Percentiles rank a stretch among this genome's conserved stretches.
These are phyloP conservation scores for Coniophora puteana DNA, from an alignment of 1,284 basidiomycete genomes.

Conservation along the genomic window DNA sequence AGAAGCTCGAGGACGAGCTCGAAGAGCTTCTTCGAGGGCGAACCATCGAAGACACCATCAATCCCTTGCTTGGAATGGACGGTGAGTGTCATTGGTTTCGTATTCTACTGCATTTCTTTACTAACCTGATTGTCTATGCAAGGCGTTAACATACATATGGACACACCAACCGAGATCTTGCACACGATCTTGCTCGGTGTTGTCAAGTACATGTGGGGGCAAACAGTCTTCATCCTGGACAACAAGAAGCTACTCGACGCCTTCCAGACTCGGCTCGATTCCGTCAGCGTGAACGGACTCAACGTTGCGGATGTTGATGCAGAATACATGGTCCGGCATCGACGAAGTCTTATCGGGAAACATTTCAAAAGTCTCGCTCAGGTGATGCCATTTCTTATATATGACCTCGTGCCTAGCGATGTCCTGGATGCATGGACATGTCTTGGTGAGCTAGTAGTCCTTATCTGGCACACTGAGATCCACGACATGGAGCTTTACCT, in stretches of 20 bases:
- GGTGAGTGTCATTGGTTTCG: conserved; percentile 2
- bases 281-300: conserved; percentile 12
- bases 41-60: conserved; percentile 9
- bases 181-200: conserved; percentile 28
- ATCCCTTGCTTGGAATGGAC: conserved; percentile 9
- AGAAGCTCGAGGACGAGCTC: neutral
- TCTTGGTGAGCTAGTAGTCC: conserved; percentile 20
- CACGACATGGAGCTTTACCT: conserved; percentile 12
- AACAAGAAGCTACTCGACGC: conserved; percentile 13
- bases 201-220: conserved; percentile 30
- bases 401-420: conserved; percentile 17
- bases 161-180: conserved; percentile 27
- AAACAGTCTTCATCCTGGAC: conserved; percentile 18
- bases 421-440: conserved; percentile 19
- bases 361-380: conserved; percentile 30
- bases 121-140: neutral
- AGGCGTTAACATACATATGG: conserved; percentile 10
- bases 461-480: conserved; percentile 23
- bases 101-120: conserved; percentile 3
- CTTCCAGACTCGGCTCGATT: conserved; percentile 20
- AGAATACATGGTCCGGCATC: conserved; percentile 20
- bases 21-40: conserved; percentile 2
- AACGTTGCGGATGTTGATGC: conserved; percentile 3
- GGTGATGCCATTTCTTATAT: conserved; percentile 23
- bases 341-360: conserved; percentile 25